These are phyloP conservation scores for Trametes pubescens DNA, from an alignment of 1,284 basidiomycete species.

Conservation along the genomic window DNA sequence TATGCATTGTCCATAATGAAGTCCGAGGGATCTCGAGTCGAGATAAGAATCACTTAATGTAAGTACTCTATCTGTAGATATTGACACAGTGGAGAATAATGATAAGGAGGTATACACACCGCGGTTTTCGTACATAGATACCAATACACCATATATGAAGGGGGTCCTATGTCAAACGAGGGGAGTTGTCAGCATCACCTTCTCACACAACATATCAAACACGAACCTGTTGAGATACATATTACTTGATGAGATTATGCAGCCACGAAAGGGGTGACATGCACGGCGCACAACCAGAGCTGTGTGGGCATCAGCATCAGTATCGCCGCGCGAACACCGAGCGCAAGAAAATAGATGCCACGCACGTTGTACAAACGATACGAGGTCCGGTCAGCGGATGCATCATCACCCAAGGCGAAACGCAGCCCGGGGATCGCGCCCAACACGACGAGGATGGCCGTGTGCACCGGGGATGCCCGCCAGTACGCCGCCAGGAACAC, in stretches of 20 bases:
- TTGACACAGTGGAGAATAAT: not conserved
- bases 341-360: not conserved
- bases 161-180: not conserved
- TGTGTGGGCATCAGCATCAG: constrained; percentile 3
- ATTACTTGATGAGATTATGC: not conserved
- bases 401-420: constrained; percentile 1
- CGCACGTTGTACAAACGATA: constrained; percentile 24
- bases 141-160: not conserved
- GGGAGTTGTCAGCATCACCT: not conserved
- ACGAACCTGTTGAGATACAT: not conserved
- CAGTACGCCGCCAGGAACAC: constrained; percentile 13
- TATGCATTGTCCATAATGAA: too few relatives aligned
- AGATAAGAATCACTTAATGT: too few relatives aligned
- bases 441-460: constrained; percentile 4
- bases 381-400: constrained; percentile 14
- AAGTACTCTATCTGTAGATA: not conserved
- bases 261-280: constrained; percentile 22
- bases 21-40: too few relatives aligned
- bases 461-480: not conserved
- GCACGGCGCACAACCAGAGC: constrained; percentile 25
- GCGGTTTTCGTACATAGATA: not conserved
- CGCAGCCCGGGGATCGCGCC: constrained; percentile 11
- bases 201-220: not conserved
- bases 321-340: not conserved
- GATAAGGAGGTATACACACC: not conserved